Percentiles rank a stretch among this genome's conserved stretches.
Conservation (phyloP, 2,329 filamentous ascomycete species). For the Ascochyta clinopodiicola region DNA sequence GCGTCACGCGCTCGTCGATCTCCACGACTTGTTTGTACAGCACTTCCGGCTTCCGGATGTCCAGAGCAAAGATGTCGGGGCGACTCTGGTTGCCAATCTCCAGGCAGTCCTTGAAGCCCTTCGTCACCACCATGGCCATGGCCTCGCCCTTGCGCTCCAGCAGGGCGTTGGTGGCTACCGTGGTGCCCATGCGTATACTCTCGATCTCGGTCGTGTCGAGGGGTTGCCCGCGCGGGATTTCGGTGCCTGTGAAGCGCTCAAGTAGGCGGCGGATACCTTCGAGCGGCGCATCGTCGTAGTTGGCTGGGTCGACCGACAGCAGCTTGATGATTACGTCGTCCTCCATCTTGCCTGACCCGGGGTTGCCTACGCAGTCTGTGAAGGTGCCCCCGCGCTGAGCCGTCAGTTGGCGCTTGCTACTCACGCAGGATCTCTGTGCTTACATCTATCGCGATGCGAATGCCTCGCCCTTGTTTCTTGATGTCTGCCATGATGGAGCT, state of each 20-base stretch:
- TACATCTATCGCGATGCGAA: constrained; percentile 74
- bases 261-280: constrained; percentile 90
- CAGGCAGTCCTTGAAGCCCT: constrained; percentile 86
- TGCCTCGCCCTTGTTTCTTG: constrained; percentile 58
- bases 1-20: constrained; percentile 85
- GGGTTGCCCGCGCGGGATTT: constrained; percentile 79
- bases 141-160: constrained; percentile 89
- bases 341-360: constrained; percentile 69
- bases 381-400: constrained; percentile 81
- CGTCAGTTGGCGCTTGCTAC: constrained; percentile 17
- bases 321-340: constrained; percentile 87
- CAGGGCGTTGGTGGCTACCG: constrained; percentile 90
- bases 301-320: constrained; percentile 85
- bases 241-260: constrained; percentile 73
- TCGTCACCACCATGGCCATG: constrained; percentile 85
- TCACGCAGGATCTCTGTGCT: not conserved
- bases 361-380: constrained; percentile 88
- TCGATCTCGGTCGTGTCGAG: constrained; percentile 85
- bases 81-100: constrained; percentile 90
- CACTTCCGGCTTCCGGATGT: constrained; percentile 85
- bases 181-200: constrained; percentile 94
- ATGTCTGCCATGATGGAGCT: constrained; percentile 31
- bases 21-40: constrained; percentile 87
- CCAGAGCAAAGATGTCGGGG: constrained; percentile 89
- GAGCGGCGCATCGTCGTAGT: constrained; percentile 89